Base-by-base conservation (phyloP, 768 basidiomycete genomes). In the Exsudoporus frostii region DNA sequence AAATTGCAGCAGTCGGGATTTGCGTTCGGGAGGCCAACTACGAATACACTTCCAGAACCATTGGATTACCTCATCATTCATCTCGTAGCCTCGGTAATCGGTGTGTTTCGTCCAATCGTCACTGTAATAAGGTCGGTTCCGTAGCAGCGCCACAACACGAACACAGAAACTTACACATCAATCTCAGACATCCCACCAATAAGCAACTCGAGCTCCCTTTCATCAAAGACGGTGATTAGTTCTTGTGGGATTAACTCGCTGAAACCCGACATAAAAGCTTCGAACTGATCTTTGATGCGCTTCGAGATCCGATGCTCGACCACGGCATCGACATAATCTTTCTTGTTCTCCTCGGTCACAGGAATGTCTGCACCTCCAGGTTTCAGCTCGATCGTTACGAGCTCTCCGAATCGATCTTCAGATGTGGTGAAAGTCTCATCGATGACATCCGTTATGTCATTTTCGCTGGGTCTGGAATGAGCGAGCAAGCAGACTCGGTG, bases 1-100 rank as follows among this genome's bases (percentile, higher is more conserved):
- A 68, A 99, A 99, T 71, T 98, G 96, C 49, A 98, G 76, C 47
- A 98, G 73, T 30, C 96, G 90, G 14, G 92, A 94, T 76, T 99
- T 99, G 73, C 95, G 88, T 76, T 99, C 97, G 1, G 96, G 86
- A 11, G 97, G 96, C 97, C 97, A 99, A 62, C 88, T 85, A 60
- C 92, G 88, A 41, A 99, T 92, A 64, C 92, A 94, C 75, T 98
- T 93, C 97, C 97, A 99, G 87, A 99, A 99, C 97, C 97, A 99
- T 67, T 98, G 93, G 51, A 99, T 95, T 44, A 95, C 91, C 65
- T 96, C 92, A 66, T 96, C 93, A 63, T 88, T 90, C 73, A 92
- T 85, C 73, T 94, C 91, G 66, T 95, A 96, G 15, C 93, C 96
- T 59, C 96, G 88, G 74, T 98, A 98, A 70, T 98, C 97, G 34